Percentiles rank a stretch among this genome's conserved stretches.
phyloP scores from a whole-genome alignment of 164 flowering plant genomes.

The Pachysandra terminalis region DNA sequence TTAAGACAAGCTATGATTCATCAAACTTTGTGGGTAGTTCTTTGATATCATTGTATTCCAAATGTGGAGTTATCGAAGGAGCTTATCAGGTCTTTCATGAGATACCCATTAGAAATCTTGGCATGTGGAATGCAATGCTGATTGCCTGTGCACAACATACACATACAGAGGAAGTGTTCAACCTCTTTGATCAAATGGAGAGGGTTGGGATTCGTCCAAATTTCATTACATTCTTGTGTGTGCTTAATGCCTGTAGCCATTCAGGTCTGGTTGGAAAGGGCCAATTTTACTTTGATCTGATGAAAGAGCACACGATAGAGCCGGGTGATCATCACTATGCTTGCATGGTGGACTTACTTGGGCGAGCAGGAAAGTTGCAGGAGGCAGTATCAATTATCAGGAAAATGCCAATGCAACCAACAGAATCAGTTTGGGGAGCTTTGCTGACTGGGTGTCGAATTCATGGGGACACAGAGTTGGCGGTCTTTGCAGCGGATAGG shows the following conservation, averaged over 20 bases:
- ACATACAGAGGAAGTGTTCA: slow-evolving; percentile 47
- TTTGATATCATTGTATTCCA: slow-evolving; percentile 71
- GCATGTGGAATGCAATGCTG: slow-evolving; percentile 88
- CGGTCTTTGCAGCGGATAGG: slow-evolving; percentile 76
- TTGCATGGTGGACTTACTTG: slow-evolving; percentile 74
- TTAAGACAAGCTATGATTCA: slow-evolving; percentile 55
- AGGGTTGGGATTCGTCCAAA: slow-evolving; percentile 55
- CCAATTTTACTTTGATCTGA: slow-evolving; percentile 50
- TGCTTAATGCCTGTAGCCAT: slow-evolving; percentile 87
- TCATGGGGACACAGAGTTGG: slow-evolving; percentile 74
- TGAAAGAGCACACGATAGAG: slow-evolving; percentile 64
- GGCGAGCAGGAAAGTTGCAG: slow-evolving; percentile 74
- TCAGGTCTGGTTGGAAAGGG: slow-evolving; percentile 81
- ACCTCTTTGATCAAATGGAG: slow-evolving; percentile 55
- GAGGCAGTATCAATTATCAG: slow-evolving; percentile 60
- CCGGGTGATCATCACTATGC: slow-evolving; percentile 80
- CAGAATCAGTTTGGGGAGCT: slow-evolving; percentile 90
- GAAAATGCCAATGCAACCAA: slow-evolving; percentile 74
- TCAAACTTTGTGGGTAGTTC: slow-evolving; percentile 81
- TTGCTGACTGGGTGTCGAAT: slow-evolving; percentile 76
- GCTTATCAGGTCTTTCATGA: slow-evolving; percentile 58
- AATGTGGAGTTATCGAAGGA: slow-evolving; percentile 67
- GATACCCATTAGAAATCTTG: slow-evolving; percentile 56
- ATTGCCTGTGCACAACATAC: slow-evolving; percentile 88
- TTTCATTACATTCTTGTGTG: slow-evolving; percentile 73